These are phyloP conservation scores for Aquilaria yunnanensis DNA, from an alignment of 345 rosid species.

Conservation along the genomic window DNA sequence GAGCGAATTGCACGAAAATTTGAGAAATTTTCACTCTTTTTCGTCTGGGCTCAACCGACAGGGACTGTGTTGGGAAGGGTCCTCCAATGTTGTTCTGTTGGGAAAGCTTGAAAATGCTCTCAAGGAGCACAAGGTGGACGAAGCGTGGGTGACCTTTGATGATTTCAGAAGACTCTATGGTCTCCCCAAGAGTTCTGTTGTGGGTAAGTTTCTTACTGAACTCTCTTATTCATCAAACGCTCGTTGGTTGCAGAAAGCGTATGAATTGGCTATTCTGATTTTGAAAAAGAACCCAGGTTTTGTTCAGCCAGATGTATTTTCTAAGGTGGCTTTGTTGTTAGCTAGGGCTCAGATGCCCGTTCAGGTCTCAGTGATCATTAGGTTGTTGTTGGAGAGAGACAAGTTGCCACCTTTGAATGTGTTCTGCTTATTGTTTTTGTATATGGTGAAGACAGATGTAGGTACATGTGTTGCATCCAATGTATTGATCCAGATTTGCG, in stretches of 20 bases:
- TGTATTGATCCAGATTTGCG: conserved; percentile 59
- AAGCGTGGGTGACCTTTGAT: conserved; percentile 64
- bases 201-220: conserved; percentile 43
- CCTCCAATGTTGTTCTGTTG: conserved; percentile 37
- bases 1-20: too few relatives aligned
- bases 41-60: conserved; percentile 1
- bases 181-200: conserved; percentile 30
- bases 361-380: conserved; percentile 46
- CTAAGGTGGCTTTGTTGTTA: conserved; percentile 49
- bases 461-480: conserved; percentile 70
- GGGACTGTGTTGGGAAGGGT: conserved; percentile 44
- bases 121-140: conserved; percentile 32
- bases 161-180: conserved; percentile 59
- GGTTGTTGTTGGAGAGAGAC: conserved; percentile 48
- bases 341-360: conserved; percentile 67
- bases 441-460: conserved; percentile 68
- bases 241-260: conserved; percentile 50
- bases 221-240: conserved; percentile 60
- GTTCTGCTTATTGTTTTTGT: conserved; percentile 42
- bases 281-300: conserved; percentile 37
- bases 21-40: too few relatives aligned
- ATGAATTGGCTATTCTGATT: conserved; percentile 33
- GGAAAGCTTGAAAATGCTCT: conserved; percentile 59
- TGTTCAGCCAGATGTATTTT: conserved; percentile 32
- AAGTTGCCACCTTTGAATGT: conserved; percentile 27